phyloP scores from a whole-genome alignment of 192 early-diverging fungal species.

The Podochytrium sp. region DNA sequence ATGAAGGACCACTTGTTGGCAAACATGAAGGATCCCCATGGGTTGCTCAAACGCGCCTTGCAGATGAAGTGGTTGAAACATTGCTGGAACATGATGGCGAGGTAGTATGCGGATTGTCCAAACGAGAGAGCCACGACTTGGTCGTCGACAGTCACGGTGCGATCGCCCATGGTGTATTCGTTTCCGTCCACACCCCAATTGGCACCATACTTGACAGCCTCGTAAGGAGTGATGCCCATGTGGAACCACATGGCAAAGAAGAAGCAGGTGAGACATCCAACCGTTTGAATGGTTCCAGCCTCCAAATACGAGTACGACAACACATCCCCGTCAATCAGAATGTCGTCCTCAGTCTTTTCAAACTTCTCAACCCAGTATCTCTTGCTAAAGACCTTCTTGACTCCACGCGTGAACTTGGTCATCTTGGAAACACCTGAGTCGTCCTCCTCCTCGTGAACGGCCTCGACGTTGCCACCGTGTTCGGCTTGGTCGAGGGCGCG shows the following conservation, averaged over 20 bases:
- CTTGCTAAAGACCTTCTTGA: conserved; percentile 29
- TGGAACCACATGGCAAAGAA: conserved; percentile 79
- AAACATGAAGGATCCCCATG: conserved; percentile 82
- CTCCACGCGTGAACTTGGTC: conserved; percentile 31
- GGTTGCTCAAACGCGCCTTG: conserved; percentile 78
- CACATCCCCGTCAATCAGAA: conserved; percentile 88
- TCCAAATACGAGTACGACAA: conserved; percentile 88
- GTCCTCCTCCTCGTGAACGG: conserved; percentile 28
- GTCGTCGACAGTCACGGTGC: conserved; percentile 38
- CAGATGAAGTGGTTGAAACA: conserved; percentile 94
- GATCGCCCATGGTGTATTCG: conserved; percentile 26
- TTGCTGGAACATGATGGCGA: conserved; percentile 82
- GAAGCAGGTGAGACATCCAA: conserved; percentile 71
- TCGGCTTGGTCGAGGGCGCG: conserved; percentile 13
- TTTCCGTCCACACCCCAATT: conserved; percentile 34
- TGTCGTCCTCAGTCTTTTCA: conserved; percentile 62
- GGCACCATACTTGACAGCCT: conserved; percentile 45
- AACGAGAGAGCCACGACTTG: conserved; percentile 74
- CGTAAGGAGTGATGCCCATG: conserved; percentile 60
- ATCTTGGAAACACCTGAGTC: conserved; percentile 29
- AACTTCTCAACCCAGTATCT: conserved; percentile 50
- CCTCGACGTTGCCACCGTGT: neutral
- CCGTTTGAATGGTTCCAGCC: conserved; percentile 75
- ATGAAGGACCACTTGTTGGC: conserved; percentile 54
- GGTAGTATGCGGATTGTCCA: conserved; percentile 79